Conservation (phyloP, 176 grass and related monocot genomes). For the Alopecurus myosuroides region DNA sequence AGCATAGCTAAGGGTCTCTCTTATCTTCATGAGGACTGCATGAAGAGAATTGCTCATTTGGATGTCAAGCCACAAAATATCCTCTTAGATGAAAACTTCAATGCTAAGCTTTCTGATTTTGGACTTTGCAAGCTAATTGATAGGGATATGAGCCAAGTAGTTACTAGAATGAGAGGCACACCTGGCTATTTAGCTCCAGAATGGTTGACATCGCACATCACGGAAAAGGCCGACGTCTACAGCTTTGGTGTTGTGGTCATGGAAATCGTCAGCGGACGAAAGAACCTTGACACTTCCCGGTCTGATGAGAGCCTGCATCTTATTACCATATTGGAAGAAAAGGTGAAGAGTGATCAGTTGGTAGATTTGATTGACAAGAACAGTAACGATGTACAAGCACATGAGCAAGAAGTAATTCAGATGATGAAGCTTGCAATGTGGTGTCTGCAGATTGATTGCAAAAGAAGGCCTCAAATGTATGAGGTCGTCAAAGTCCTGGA, state of each 20-base stretch:
- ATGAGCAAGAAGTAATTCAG: conserved; percentile 21
- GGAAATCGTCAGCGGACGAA: conserved; percentile 33
- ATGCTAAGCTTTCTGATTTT: conserved; percentile 39
- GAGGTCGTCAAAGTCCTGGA: conserved; percentile 48
- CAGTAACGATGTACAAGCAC: neutral
- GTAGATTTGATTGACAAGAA: conserved; percentile 16
- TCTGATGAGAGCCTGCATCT: conserved; percentile 31
- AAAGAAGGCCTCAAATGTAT: conserved; percentile 48
- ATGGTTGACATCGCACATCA: conserved; percentile 35
- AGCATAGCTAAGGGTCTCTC: conserved; percentile 32
- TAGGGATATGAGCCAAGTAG: conserved; percentile 30
- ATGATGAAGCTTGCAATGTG: conserved; percentile 44
- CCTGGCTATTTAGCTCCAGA: conserved; percentile 51
- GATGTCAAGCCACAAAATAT: conserved; percentile 50
- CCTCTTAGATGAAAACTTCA: conserved; percentile 36
- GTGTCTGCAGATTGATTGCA: conserved; percentile 42
- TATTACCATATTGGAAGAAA: conserved; percentile 31
- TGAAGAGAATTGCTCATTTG: conserved; percentile 36
- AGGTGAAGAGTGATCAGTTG: conserved; percentile 11
- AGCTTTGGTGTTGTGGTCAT: conserved; percentile 41
- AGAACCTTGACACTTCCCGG: conserved; percentile 25
- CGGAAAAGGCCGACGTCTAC: conserved; percentile 33
- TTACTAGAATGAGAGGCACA: conserved; percentile 42
- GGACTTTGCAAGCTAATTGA: conserved; percentile 35
- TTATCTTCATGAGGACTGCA: conserved; percentile 59